Conservation (phyloP, 1,284 basidiomycete genomes). For the Rhodotorula sp. region DNA sequence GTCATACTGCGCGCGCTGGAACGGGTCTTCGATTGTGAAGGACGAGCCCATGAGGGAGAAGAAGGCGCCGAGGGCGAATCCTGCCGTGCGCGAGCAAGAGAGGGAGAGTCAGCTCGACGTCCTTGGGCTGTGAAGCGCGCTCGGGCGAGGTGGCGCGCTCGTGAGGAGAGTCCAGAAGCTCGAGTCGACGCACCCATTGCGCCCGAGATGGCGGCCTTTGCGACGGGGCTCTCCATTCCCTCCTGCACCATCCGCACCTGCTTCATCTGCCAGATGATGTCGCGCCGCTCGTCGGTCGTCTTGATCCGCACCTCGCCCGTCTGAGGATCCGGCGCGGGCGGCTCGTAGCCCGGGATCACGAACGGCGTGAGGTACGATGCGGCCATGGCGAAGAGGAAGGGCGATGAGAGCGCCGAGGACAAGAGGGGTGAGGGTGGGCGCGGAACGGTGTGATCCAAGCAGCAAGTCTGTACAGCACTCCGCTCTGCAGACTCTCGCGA, state of each 20-base stretch:
- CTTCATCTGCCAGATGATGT: slow-evolving; percentile 44
- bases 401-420: not conserved
- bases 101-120: not conserved
- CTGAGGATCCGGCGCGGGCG: slow-evolving; percentile 24
- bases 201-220: slow-evolving; percentile 42
- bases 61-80: slow-evolving; percentile 89
- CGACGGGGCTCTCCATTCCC: slow-evolving; percentile 44
- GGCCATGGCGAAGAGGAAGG: not conserved
- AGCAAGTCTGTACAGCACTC: too few species aligned
- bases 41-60: slow-evolving; percentile 94
- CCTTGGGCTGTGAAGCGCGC: too few species aligned
- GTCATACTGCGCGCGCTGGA: slow-evolving; percentile 55
- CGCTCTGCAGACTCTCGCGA: too few species aligned
- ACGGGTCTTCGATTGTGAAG: slow-evolving; percentile 92
- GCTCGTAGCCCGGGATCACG: slow-evolving; percentile 45
- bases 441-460: not conserved
- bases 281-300: slow-evolving; percentile 38
- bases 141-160: not conserved
- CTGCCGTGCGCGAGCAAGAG: slow-evolving; percentile 53
- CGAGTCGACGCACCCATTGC: slow-evolving; percentile 37
- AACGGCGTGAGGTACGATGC: slow-evolving; percentile 36
- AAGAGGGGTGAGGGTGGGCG: not conserved
- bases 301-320: slow-evolving; percentile 32
- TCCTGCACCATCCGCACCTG: slow-evolving; percentile 43
- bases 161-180: not conserved